Evolutionary conservation across 139 green algal species (phyloP).

Genomic region (Monoraphidium neglectum): DNA sequence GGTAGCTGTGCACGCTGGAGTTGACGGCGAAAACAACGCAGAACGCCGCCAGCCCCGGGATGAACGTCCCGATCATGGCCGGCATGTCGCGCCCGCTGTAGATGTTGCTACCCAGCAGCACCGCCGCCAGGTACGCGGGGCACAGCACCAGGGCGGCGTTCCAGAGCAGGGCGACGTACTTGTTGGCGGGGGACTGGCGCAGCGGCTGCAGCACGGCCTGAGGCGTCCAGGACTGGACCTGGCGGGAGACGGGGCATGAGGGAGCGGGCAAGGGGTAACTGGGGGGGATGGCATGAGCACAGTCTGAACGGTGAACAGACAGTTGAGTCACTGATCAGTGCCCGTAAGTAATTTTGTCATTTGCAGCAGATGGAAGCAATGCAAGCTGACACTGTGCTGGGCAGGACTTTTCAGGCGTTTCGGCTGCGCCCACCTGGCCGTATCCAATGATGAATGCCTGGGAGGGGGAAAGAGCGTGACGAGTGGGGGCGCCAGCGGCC

Average conservation of each 20-base stretch:
- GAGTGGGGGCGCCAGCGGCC: constrained; percentile 29
- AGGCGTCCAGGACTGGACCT: constrained; percentile 82
- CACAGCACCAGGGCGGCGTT: constrained; percentile 51
- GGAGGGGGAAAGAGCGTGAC: neutral
- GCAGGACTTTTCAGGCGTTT: no score
- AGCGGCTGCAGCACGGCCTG: constrained; percentile 76
- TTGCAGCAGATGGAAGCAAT: no score
- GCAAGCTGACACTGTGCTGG: no score
- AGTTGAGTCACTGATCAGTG: no score
- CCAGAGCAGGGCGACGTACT: constrained; percentile 73
- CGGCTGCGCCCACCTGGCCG: constrained; percentile 35
- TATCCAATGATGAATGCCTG: constrained; percentile 56
- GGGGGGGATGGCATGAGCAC: no score
- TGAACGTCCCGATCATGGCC: constrained; percentile 46
- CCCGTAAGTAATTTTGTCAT: no score
- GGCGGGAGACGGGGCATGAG: no score
- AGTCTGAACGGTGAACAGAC: no score
- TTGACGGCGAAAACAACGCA: constrained; percentile 90
- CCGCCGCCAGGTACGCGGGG: constrained; percentile 56
- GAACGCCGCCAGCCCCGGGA: constrained; percentile 62
- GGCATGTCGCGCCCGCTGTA: constrained; percentile 29
- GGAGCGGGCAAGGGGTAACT: no score
- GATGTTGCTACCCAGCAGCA: constrained; percentile 47
- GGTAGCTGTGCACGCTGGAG: constrained; percentile 81
- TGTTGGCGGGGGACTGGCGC: constrained; percentile 77